Evolutionary conservation across 805 yeast species (phyloP), one percentile per base, ranked within the genome.

Genomic region (Metschnikowia cubensis): DNA sequence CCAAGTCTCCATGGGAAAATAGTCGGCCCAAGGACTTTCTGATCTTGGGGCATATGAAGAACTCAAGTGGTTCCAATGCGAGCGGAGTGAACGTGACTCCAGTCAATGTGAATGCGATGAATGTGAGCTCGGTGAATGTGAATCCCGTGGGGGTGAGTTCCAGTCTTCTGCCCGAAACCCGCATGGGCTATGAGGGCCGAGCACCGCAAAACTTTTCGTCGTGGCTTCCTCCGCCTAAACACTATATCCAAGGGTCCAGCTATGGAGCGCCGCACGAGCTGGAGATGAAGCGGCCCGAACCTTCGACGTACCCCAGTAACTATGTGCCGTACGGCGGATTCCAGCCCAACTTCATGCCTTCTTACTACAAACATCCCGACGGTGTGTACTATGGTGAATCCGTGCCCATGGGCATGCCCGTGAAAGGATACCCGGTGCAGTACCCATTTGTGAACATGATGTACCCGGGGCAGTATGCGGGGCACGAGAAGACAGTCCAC

Each of bases 371-470:
- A 18, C 49, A 41, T 11, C 49, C 47, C 14, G 49, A 45, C 1
- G 33, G 37, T 18, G 15, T 46, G 15, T 45, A 36, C 25, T 46
- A 50, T 33, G 50, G 50, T 13, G 50, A 45, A 21, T 31, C 46
- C 15, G 18, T 50, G 41, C 15, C 22, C 5, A 45, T 49, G 49
- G 41, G 40, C 14, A 22, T 45, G 41, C 48, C 41, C 31, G 10
- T 36, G 17, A 22, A 38, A 20, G 38, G 39, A 21, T 35, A 34
- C 14, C 46, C 44, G 5, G 44, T 38, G n/a, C 51, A 38, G 31
- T 49, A 44, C 29, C 48, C 51, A 13, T 49, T 43, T n/a, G 36
- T 49, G 45, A 35, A 42, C 33, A 20, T 41, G 20, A 39, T 49
- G 45, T 49, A 42, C 45, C 31, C 45, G 4, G 20, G 32, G 11